Conservation (phyloP, 495 filamentous ascomycete genomes). For the Neurospora terricola region DNA sequence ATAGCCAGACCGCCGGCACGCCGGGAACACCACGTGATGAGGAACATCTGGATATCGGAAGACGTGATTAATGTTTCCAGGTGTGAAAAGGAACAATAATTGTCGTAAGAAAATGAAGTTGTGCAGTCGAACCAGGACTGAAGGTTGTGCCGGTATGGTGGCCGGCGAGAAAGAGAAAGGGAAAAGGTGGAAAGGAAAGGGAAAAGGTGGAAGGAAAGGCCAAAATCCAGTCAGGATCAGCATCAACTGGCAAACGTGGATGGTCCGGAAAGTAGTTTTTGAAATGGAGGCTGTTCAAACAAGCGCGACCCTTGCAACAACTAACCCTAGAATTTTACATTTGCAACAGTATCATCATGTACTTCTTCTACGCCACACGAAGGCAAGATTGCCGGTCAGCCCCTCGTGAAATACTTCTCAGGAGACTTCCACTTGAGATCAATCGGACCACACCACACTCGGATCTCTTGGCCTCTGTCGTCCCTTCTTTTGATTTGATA, state of each 20-base stretch:
- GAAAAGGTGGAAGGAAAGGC: neutral
- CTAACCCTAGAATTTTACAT: neutral
- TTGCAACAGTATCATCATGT: neutral
- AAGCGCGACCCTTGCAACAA: slow-evolving; percentile 1
- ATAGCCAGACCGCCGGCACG: slow-evolving; percentile 40
- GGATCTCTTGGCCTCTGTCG: neutral
- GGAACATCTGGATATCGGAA: slow-evolving; percentile 25
- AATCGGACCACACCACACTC: neutral
- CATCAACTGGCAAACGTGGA: slow-evolving; percentile 2
- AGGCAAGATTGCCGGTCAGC: neutral
- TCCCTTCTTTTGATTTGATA: neutral
- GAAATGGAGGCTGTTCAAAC: slow-evolving; percentile 2
- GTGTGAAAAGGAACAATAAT: neutral
- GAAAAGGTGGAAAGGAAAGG: neutral
- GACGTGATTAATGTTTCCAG: neutral
- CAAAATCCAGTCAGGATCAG: slow-evolving; percentile 4
- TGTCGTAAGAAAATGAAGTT: neutral
- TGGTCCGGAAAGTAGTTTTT: neutral
- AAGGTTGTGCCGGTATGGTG: neutral
- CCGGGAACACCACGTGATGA: slow-evolving; percentile 39
- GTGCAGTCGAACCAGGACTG: neutral
- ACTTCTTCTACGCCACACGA: neutral
- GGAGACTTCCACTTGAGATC: neutral
- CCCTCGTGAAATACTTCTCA: neutral
- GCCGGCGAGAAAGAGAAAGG: neutral